These are phyloP conservation scores for Trichoderma arundinaceum DNA, from an alignment of 2,329 filamentous ascomycete genomes.

Conservation along the genomic window DNA sequence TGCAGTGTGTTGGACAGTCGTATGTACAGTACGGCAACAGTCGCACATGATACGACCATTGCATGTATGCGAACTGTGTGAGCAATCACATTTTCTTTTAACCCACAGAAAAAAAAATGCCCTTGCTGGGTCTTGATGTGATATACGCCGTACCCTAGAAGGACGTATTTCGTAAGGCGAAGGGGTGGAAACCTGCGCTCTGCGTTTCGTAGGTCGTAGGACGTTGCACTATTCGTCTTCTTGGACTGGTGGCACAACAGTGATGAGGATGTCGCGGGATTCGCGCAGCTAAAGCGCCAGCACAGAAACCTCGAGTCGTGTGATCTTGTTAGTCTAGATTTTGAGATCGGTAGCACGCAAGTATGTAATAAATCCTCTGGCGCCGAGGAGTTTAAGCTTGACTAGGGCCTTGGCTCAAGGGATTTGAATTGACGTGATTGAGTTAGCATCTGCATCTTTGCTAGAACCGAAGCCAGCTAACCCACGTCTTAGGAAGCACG, in stretches of 20 bases:
- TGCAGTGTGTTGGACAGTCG: too few relatives aligned
- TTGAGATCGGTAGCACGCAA: not conserved
- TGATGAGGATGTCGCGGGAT: conserved; percentile 4
- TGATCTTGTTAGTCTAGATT: conserved; percentile 3
- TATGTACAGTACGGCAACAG: too few relatives aligned
- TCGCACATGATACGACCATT: too few relatives aligned
- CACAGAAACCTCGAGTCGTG: conserved; percentile 17
- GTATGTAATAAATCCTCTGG: conserved; percentile 4
- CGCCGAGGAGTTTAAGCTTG: not conserved
- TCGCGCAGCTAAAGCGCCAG: not conserved
- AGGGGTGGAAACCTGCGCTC: not conserved
- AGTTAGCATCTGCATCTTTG: not conserved
- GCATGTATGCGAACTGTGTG: too few relatives aligned
- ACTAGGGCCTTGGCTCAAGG: conserved; percentile 5
- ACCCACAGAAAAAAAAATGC: too few relatives aligned
- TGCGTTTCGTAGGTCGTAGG: conserved; percentile 14
- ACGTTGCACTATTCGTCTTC: not conserved
- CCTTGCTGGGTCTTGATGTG: too few relatives aligned
- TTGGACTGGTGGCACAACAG: not conserved
- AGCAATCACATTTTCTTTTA: too few relatives aligned
- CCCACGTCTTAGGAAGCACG: not conserved
- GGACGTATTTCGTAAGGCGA: too few relatives aligned
- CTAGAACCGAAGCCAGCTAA: not conserved
- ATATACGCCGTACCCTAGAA: too few relatives aligned
- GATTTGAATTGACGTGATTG: not conserved